Conservation (phyloP, 148 eudicot species). For the Chenopodium berlandieri region DNA sequence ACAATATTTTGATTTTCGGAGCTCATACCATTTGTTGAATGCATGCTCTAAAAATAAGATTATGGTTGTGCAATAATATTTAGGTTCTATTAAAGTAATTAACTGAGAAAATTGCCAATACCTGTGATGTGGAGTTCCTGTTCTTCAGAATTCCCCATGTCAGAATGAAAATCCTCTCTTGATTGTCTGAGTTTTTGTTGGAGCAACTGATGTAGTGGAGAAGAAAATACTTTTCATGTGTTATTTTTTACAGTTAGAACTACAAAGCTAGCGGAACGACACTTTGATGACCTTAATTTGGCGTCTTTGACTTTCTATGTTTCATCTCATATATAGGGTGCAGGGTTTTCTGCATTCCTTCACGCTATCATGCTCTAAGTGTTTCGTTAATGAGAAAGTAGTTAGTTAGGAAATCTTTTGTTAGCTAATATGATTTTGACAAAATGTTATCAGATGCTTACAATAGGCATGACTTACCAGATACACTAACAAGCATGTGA, state of each 20-base stretch:
- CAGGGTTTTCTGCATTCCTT: neutral
- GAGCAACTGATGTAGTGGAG: neutral
- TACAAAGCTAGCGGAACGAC: neutral
- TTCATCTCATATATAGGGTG: neutral
- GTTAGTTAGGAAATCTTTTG: neutral
- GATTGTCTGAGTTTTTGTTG: neutral
- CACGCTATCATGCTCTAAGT: neutral
- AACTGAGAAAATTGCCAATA: neutral
- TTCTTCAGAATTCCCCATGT: conserved; percentile 18
- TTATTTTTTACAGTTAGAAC: neutral
- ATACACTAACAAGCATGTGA: neutral
- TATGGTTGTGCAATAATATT: neutral
- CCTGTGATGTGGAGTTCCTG: conserved; percentile 16
- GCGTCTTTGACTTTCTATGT: neutral
- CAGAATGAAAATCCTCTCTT: neutral
- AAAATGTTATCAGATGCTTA: neutral
- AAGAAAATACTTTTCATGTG: neutral
- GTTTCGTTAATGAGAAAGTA: neutral
- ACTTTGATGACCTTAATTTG: neutral
- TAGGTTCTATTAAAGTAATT: neutral
- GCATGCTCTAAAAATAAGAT: neutral
- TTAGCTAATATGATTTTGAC: neutral
- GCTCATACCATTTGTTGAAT: neutral
- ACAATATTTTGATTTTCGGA: neutral
- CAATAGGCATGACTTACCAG: neutral